Percentiles rank a stretch among this genome's conserved stretches.
Conservation (phyloP, 148 eudicot species). For the Heliosperma pusillum region DNA sequence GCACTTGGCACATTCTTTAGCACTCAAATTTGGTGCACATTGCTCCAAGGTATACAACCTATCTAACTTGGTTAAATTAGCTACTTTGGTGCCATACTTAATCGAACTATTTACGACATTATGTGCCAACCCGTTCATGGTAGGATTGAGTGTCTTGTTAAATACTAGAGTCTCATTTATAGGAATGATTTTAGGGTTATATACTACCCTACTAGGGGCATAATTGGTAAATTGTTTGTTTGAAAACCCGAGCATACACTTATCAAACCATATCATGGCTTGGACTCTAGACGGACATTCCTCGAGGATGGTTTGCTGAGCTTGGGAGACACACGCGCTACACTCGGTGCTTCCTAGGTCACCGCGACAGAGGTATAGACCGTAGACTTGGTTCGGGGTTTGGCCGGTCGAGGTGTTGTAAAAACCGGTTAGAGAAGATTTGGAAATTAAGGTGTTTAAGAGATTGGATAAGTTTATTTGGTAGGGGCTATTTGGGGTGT, state of each 20-base stretch:
- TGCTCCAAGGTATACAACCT: slow-evolving; percentile 19
- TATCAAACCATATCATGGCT: slow-evolving; percentile 15
- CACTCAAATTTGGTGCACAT: slow-evolving; percentile 16
- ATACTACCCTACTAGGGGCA: not conserved
- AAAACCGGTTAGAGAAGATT: too few relatives aligned
- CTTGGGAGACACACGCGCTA: slow-evolving; percentile 12
- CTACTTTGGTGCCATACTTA: slow-evolving; percentile 9
- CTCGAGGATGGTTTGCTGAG: slow-evolving; percentile 2
- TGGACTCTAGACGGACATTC: slow-evolving; percentile 2
- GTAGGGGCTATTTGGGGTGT: too few relatives aligned
- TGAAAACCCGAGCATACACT: slow-evolving; percentile 25
- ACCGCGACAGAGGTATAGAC: slow-evolving; percentile 22
- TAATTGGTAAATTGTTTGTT: slow-evolving; percentile 6
- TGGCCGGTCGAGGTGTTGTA: slow-evolving; percentile 15
- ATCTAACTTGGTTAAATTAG: not conserved
- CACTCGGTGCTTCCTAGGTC: slow-evolving; percentile 3
- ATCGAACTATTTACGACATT: not conserved
- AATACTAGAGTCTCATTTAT: not conserved
- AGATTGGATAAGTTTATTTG: too few relatives aligned
- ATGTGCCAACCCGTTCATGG: slow-evolving; percentile 3
- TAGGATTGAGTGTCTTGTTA: not conserved
- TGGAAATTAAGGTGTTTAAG: too few relatives aligned
- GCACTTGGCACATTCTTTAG: slow-evolving; percentile 13
- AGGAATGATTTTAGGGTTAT: slow-evolving; percentile 14
- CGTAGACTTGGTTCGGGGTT: slow-evolving; percentile 6